Percentiles rank a stretch among this genome's conserved stretches.
phyloP scores from a whole-genome alignment of 306 rosid species.

The Chamaecrista fasciculata region DNA sequence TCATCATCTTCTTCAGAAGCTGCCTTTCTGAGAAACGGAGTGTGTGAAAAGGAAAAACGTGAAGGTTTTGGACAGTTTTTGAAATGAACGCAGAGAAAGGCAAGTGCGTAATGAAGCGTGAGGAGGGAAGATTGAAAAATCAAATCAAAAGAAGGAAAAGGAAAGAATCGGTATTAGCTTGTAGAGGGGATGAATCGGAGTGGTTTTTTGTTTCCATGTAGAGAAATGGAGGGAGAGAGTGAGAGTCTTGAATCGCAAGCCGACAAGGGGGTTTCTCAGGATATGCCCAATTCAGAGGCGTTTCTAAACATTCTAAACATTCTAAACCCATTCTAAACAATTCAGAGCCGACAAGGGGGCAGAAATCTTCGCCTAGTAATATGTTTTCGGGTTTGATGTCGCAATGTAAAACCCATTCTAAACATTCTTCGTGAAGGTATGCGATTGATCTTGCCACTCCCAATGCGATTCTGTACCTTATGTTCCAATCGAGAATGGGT shows the following conservation, averaged over 20 bases:
- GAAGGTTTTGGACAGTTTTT: neutral
- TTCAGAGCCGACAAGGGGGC: no score
- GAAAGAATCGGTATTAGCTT: no score
- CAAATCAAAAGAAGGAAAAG: no score
- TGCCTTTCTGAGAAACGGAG: no score
- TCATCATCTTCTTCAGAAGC: no score
- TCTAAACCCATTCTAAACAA: no score
- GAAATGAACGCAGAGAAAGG: neutral
- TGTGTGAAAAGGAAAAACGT: neutral
- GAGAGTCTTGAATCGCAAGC: no score
- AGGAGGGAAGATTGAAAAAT: no score
- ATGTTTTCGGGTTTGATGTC: slow-evolving; percentile 91
- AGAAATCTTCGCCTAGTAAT: slow-evolving; percentile 70
- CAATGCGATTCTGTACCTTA: slow-evolving; percentile 72
- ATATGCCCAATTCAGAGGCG: neutral
- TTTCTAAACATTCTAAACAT: neutral
- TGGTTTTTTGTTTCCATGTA: neutral
- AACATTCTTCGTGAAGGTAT: slow-evolving; percentile 84
- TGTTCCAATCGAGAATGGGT: slow-evolving; percentile 62
- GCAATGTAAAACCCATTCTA: no score
- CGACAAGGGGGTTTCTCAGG: neutral
- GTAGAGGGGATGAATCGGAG: neutral
- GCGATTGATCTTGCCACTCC: slow-evolving; percentile 91
- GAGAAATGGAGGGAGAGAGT: neutral
- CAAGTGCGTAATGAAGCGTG: no score